Evolutionary conservation across 768 basidiomycete genomes (phyloP).

Genomic region (Boletus rubescentipes): DNA sequence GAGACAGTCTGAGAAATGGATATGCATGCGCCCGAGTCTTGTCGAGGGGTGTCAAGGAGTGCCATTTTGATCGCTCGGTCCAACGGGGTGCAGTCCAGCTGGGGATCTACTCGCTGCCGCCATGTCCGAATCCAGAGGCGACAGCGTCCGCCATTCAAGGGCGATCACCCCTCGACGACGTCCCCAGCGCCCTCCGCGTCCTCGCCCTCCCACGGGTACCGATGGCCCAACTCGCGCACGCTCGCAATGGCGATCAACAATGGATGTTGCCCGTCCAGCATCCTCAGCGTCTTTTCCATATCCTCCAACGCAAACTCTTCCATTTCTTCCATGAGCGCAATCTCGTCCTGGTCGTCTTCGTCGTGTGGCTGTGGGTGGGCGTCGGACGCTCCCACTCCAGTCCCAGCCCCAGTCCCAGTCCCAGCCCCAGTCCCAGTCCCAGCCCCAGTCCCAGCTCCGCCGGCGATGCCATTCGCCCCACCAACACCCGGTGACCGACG

Average conservation of each 20-base stretch:
- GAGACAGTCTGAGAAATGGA: too few relatives aligned
- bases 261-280: slow-evolving; percentile 60
- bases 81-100: too few relatives aligned
- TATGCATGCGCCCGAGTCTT: background rate
- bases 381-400: too few relatives aligned
- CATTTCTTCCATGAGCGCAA: slow-evolving; percentile 75
- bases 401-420: too few relatives aligned
- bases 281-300: slow-evolving; percentile 61
- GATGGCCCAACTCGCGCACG: slow-evolving; percentile 65
- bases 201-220: slow-evolving; percentile 46
- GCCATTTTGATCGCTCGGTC: too few relatives aligned
- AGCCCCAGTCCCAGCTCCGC: background rate
- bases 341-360: slow-evolving; percentile 64
- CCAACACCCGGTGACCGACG: slow-evolving; percentile 39
- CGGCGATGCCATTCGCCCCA: slow-evolving; percentile 17
- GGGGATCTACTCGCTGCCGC: too few relatives aligned
- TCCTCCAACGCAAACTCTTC: slow-evolving; percentile 82
- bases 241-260: slow-evolving; percentile 68
- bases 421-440: too few relatives aligned
- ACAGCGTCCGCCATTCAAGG: background rate
- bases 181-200: slow-evolving; percentile 37
- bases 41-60: too few relatives aligned
- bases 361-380: background rate
- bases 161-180: slow-evolving; percentile 8
- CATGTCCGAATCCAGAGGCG: too few relatives aligned